These are phyloP conservation scores for Leccinum ponderosum DNA, from an alignment of 1,284 basidiomycete species.

Conservation along the genomic window DNA sequence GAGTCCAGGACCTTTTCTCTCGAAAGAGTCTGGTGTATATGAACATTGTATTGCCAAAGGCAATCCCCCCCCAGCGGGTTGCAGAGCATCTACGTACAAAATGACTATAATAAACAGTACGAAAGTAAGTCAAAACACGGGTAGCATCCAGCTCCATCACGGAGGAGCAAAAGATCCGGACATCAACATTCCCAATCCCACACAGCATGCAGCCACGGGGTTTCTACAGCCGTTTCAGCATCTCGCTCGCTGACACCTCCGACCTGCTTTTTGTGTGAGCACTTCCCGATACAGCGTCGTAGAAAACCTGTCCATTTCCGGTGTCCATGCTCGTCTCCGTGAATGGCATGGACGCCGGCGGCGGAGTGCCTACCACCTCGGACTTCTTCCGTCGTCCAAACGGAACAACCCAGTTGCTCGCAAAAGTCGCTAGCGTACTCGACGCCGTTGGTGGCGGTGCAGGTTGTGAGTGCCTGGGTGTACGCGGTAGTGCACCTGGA, in stretches of 20 bases:
- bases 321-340: slow-evolving; percentile 15
- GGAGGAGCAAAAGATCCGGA: background rate
- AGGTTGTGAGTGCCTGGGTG: slow-evolving; percentile 4
- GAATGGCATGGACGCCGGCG: slow-evolving; percentile 3
- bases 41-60: background rate
- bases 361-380: slow-evolving; percentile 17
- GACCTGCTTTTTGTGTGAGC: slow-evolving; percentile 9
- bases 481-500: slow-evolving; percentile 10
- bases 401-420: slow-evolving; percentile 63
- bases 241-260: slow-evolving; percentile 41
- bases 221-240: slow-evolving; percentile 41
- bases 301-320: slow-evolving; percentile 12
- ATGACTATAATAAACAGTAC: background rate
- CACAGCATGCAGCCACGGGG: background rate
- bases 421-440: slow-evolving; percentile 60
- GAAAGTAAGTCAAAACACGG: slow-evolving; percentile 1
- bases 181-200: background rate
- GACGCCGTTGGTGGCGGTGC: slow-evolving; percentile 24
- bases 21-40: background rate
- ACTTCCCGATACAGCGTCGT: slow-evolving; percentile 18
- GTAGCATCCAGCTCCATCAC: background rate
- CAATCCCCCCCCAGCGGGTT: background rate
- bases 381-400: slow-evolving; percentile 56
- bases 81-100: slow-evolving; percentile 1
- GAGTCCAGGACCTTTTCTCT: background rate